Evolutionary conservation across 306 rosid species (phyloP).

Genomic region (Cicer chorassanicum): DNA sequence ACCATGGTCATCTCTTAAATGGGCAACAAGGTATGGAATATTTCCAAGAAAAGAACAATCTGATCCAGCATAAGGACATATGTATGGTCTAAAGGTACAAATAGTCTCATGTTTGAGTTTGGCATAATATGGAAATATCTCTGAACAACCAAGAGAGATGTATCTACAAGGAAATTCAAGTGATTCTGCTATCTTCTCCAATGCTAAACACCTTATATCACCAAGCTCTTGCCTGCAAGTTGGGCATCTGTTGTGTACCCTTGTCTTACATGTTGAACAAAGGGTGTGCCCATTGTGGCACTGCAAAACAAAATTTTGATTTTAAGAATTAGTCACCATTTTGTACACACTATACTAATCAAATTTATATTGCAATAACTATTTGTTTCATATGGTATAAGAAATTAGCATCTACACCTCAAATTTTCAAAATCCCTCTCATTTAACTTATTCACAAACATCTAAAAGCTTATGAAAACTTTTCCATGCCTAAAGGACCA

Average conservation of each 20-base stretch:
- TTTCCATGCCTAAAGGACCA: neutral
- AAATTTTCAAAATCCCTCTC: neutral
- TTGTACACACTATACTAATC: slow-evolving; percentile 18
- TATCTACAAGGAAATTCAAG: slow-evolving; percentile 79
- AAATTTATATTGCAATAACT: neutral
- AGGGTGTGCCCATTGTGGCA: slow-evolving; percentile 85
- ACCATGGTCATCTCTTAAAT: slow-evolving; percentile 77
- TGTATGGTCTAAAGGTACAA: slow-evolving; percentile 79
- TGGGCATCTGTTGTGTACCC: slow-evolving; percentile 83
- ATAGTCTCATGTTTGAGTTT: slow-evolving; percentile 75
- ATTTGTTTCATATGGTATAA: neutral
- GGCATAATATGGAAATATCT: slow-evolving; percentile 76
- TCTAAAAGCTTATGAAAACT: neutral
- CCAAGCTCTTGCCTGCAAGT: slow-evolving; percentile 81
- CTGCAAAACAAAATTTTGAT: slow-evolving; percentile 52
- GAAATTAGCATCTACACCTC: neutral
- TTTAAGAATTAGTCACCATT: slow-evolving; percentile 29
- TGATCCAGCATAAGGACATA: slow-evolving; percentile 80
- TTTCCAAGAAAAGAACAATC: slow-evolving; percentile 78
- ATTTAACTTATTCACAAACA: neutral
- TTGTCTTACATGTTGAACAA: slow-evolving; percentile 76
- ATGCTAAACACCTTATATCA: slow-evolving; percentile 78
- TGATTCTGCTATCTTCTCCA: slow-evolving; percentile 83
- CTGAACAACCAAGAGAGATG: slow-evolving; percentile 69
- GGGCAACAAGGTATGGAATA: slow-evolving; percentile 68